Conservation (phyloP, 352 stramenopile species). For the Pythium vanterpoolii region DNA sequence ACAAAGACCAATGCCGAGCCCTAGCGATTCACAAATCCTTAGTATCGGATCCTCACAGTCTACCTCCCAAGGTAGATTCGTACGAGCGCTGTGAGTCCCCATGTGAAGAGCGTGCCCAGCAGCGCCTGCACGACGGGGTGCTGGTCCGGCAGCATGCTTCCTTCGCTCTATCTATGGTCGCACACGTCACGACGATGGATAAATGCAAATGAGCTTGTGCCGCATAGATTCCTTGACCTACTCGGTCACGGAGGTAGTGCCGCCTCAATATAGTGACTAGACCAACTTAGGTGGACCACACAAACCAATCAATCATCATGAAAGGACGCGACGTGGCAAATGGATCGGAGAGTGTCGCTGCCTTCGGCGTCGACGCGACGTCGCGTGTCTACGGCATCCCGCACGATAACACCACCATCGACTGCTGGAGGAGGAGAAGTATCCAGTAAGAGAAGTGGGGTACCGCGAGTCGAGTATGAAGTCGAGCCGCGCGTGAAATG, state of each 20-base stretch:
- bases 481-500: constrained; percentile 38
- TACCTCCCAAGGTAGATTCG: background rate
- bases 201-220: background rate
- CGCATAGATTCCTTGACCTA: background rate
- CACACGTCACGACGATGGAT: background rate
- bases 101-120: constrained; percentile 80
- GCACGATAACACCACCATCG: background rate
- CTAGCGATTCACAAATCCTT: constrained; percentile 15
- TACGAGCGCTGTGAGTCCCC: constrained; percentile 78
- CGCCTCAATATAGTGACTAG: background rate
- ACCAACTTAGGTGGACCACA: constrained; percentile 19
- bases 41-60: background rate
- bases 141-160: constrained; percentile 65
- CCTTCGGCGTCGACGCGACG: background rate
- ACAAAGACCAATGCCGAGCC: constrained; percentile 80
- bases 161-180: background rate
- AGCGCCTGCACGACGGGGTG: constrained; percentile 79
- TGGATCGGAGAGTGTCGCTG: background rate
- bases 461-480: constrained; percentile 29
- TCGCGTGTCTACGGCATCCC: background rate
- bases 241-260: background rate
- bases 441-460: background rate
- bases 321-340: background rate
- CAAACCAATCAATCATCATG: background rate
- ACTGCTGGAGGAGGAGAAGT: background rate